phyloP scores from a whole-genome alignment of 495 filamentous ascomycete genomes.

The Staphylotrichum tortipilum region DNA sequence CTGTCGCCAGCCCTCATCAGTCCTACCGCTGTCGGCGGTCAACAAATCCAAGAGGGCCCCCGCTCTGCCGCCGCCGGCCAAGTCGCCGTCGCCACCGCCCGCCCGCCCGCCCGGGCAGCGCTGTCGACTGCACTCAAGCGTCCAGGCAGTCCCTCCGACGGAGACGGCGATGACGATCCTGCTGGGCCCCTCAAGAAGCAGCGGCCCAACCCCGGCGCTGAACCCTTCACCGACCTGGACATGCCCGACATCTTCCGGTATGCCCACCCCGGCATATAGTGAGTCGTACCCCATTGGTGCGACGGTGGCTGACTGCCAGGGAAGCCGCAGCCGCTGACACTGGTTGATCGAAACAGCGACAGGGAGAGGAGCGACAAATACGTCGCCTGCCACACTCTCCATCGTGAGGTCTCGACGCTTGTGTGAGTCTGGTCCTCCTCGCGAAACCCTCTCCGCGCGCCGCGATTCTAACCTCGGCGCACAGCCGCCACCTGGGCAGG shows the following conservation, averaged over 20 bases:
- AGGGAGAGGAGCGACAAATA: slow-evolving; percentile 24
- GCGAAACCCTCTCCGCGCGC: neutral
- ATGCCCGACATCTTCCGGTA: slow-evolving; percentile 28
- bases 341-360: slow-evolving; percentile 15
- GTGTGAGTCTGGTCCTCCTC: slow-evolving; percentile 21
- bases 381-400: slow-evolving; percentile 26
- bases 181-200: slow-evolving; percentile 14
- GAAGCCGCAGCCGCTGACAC: slow-evolving; percentile 10
- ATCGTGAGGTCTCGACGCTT: slow-evolving; percentile 29
- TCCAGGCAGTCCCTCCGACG: neutral
- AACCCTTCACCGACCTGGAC: slow-evolving; percentile 22
- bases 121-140: neutral
- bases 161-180: slow-evolving; percentile 8
- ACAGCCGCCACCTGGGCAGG: slow-evolving; percentile 24
- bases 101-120: too few species aligned
- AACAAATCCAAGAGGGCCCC: too few species aligned
- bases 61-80: too few species aligned
- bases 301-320: too few species aligned
- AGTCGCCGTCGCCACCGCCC: too few species aligned
- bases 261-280: slow-evolving; percentile 27
- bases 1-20: too few species aligned
- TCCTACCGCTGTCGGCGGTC: too few species aligned
- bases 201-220: slow-evolving; percentile 7
- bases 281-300: slow-evolving; percentile 8
- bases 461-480: slow-evolving; percentile 2